Evolutionary conservation across 2,329 filamentous ascomycete genomes (phyloP), one percentile per base, ranked within the genome.

Genomic region (Coniella lustricola): DNA sequence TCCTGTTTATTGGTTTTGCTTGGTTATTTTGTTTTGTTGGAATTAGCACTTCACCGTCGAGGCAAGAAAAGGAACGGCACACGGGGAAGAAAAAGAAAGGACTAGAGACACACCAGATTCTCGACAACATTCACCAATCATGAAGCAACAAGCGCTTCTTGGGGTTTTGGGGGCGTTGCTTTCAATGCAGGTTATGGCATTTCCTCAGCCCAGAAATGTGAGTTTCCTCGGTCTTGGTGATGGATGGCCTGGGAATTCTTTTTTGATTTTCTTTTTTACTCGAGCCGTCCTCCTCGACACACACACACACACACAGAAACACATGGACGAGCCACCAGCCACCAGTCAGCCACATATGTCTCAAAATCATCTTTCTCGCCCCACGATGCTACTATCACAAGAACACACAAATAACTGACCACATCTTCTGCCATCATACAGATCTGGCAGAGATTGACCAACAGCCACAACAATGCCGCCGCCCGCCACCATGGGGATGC

Each of bases 91-190:
- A 10, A 29, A 29, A 10, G 5, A 29, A 29, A 29, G 5, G 25
- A 29, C 25, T 5, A 29, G 25, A 29, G 25, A 29, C 5, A 29
- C 25, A 29, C 5, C 25, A n/a, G 5, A 5, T 10, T 51, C 33
- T 42, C 16, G 18, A 21, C 5, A n/a, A n/a, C n/a, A 32, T 37
- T 38, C 20, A 9, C 31, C 22, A 31, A 46, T 16, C 25, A 47
- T 47, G 44, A 47, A 35, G 44, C 44, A 47, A 29, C 36, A 33
- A 34, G 29, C 44, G n/a, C 22, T 46, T 22, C 29, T 47, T 25
- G 44, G 36, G 36, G 31, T 41, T 12, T 18, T 47, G 36, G 44
- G 44, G 12, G 39, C 44, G 13, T 20, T 47, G 20, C 36, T 39
- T 29, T 36, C 35, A 20, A 14, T 46, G 8, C 37, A 41, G 29